A percentile compares a stretch with the other conserved stretches of the same genome.
phyloP scores from a whole-genome alignment of 768 basidiomycete genomes.

The Boletus rubroflammeus region DNA sequence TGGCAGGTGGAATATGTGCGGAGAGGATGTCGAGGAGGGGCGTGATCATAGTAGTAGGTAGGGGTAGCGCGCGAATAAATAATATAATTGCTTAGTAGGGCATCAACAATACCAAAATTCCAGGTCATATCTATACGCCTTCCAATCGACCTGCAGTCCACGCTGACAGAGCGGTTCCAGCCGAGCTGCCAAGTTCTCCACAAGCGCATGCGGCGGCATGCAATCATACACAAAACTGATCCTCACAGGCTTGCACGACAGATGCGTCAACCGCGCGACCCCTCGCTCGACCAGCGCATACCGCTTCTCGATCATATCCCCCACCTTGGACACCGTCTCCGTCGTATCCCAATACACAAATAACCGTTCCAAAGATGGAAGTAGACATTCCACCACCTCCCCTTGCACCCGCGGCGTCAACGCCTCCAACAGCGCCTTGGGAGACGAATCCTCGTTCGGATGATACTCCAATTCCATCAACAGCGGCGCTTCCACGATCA shows the following conservation, averaged over 20 bases:
- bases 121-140: slow-evolving; percentile 16
- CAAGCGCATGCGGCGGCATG: slow-evolving; percentile 7
- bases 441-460: slow-evolving; percentile 23
- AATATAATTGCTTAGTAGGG: too few relatives aligned
- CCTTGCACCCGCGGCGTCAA: slow-evolving; percentile 19
- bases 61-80: too few relatives aligned
- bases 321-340: slow-evolving; percentile 25
- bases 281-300: slow-evolving; percentile 11
- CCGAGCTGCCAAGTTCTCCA: slow-evolving; percentile 18
- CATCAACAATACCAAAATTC: slow-evolving; percentile 20
- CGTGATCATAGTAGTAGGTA: too few relatives aligned
- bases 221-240: slow-evolving; percentile 13
- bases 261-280: slow-evolving; percentile 11
- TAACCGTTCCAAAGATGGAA: slow-evolving; percentile 17
- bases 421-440: slow-evolving; percentile 12
- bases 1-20: slow-evolving; percentile 16
- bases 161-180: slow-evolving; percentile 18
- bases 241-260: slow-evolving; percentile 23
- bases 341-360: slow-evolving; percentile 24
- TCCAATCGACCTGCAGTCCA: slow-evolving; percentile 23
- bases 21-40: slow-evolving; percentile 26
- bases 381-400: slow-evolving; percentile 13
- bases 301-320: slow-evolving; percentile 24
- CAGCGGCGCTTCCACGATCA: slow-evolving; percentile 16
- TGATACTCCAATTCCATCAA: slow-evolving; percentile 23